phyloP scores from a whole-genome alignment of 1,139 yeast genomes.

The Suhomyces chickasaworum region DNA sequence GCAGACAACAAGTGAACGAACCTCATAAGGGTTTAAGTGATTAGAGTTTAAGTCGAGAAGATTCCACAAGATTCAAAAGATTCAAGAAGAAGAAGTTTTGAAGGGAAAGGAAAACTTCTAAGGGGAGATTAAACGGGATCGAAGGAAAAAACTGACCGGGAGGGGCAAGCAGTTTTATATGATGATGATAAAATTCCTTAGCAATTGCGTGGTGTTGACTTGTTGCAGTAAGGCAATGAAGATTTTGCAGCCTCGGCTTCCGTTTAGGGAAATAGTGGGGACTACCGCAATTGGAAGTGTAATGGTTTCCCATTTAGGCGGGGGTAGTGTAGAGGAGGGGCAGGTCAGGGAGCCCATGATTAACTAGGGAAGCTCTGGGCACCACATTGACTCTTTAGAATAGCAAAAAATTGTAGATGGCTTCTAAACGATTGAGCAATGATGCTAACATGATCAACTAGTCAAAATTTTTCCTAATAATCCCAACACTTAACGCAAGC shows the following conservation, averaged over 20 bases:
- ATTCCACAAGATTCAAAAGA: not conserved
- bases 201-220: not conserved
- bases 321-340: no score
- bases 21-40: conserved; percentile 11
- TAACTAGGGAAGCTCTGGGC: no score
- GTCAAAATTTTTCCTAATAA: no score
- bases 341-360: not conserved
- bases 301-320: conserved; percentile 2
- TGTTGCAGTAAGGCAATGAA: conserved; percentile 2
- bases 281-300: conserved; percentile 3
- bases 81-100: no score
- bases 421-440: no score
- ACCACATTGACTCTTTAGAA: no score
- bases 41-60: not conserved
- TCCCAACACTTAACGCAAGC: not conserved
- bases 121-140: not conserved
- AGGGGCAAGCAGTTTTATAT: conserved; percentile 7
- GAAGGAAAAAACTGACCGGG: not conserved
- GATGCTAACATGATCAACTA: no score
- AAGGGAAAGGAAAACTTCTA: not conserved
- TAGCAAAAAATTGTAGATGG: no score
- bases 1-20: conserved; percentile 12
- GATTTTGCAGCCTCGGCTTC: conserved; percentile 6
- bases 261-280: not conserved
- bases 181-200: not conserved